Base-by-base conservation (phyloP, 1,284 basidiomycete species). In the Tilletiopsis washingtonensis region DNA sequence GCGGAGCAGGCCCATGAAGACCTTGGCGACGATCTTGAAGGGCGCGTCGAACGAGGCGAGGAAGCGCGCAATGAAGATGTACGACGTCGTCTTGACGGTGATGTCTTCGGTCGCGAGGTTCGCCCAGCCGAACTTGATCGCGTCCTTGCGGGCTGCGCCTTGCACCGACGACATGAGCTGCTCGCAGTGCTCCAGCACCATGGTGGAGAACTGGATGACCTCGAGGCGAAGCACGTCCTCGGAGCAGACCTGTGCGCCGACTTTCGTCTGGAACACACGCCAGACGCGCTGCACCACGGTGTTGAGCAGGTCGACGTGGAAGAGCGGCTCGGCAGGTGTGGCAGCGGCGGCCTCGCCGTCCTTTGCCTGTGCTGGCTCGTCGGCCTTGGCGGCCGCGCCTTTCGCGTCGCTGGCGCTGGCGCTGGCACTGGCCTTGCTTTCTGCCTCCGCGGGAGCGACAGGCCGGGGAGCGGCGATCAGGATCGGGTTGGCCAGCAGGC, bases 41-140 rank as follows among this genome's bases (percentile, higher is more conserved):
- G 94, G 93, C 4, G 85, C 88, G 41, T 89, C 88, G 73, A 88
- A 94, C 2, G 82, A 84, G 32, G 85, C 84, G 69, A 96, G 90
- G 79, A 98, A 97, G 43, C 86, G 83, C n/a, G 93, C 89, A 27
- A 89, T 86, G 17, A 97, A 81, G 25, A 96, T 81, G 70, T 93
- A 93, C 0, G 91, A 88, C 21, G 88, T 88, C 71, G 97, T 90
- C 75, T 91, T 94, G 65, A 97, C 89, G 5, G 91, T 84, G 3
- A 85, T 81, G 70, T 96, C 91, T 40, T 91, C 88, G 6, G 69
- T 66, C 24, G 80, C 82, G 62, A 94, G 86, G 64, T 86, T 88
- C 67, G 85, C 81, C 91, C 91, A 97, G 12, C 90, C 88, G 51
- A 88, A 88, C 73, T 88, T 91, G 78, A 98, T 93, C 56, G 97